Evolutionary conservation across 441 rosid species (phyloP), one percentile per base, ranked within the genome.

Genomic region (Erodium texanum): DNA sequence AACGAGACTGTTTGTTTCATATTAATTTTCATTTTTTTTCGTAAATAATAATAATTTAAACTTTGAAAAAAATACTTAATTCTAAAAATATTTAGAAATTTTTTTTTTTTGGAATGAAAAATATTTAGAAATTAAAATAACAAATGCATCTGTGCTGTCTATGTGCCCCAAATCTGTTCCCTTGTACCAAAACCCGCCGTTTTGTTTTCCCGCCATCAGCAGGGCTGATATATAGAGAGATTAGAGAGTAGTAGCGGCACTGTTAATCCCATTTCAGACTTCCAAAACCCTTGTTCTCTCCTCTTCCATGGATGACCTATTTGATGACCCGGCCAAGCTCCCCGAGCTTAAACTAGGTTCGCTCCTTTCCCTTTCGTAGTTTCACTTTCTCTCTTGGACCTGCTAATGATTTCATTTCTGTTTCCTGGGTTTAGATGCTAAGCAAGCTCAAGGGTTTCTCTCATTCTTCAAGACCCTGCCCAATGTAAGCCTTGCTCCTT

Each of bases 381-480:
- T 20, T 34, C 62, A 41, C 66, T 73, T 66, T 69, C 27, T 62
- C 68, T 68, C 41, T 66, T 70, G 38, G 65, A 34, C 5, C 65
- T 14, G 10, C 66, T 52, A 4, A 32, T 2, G 52, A 62, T 73
- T 10, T 24, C 16, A 63, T 67, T 1, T 64, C 9, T 23, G 70
- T 70, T 65, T 68, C 66, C 58, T 75, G 36, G 67, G 66, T 68
- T 50, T 62, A 93, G 98, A 92, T 85, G 89, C 88, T 62, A 92
- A 87, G 83, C 99, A 94, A 78, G 93, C 98, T 72, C 96, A 89
- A 77, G 98, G 99, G 73, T 94, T 94, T 82, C 89, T 94, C 68
- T 85, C 93, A 7, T 94, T 94, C 87, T 94, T 88, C 89, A 94
- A 85, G 84, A 85, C 90, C 73, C 90, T 94, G 65, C 90, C 93